A percentile compares a stretch with the other conserved stretches of the same genome.
These are phyloP conservation scores for Phytophthora melonis DNA, from an alignment of 352 stramenopile genomes.

Conservation along the genomic window DNA sequence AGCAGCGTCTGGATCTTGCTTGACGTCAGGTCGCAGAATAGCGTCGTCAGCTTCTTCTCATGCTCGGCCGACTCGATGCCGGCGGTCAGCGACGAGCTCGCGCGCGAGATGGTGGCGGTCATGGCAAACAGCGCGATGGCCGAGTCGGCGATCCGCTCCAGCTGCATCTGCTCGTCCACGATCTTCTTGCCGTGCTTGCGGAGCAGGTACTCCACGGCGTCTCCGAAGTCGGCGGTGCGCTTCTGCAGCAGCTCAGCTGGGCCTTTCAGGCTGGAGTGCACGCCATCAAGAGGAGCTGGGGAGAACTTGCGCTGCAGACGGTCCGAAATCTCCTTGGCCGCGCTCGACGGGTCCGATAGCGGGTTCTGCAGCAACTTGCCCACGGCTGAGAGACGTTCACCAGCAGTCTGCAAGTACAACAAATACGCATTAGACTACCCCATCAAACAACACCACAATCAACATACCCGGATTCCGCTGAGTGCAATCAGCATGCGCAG, in stretches of 20 bases:
- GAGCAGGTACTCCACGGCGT: slow-evolving; percentile 79
- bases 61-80: slow-evolving; percentile 70
- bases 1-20: slow-evolving; percentile 76
- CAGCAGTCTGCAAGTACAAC: slow-evolving; percentile 62
- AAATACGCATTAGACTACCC: slow-evolving; percentile 13
- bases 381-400: slow-evolving; percentile 78
- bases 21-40: slow-evolving; percentile 82
- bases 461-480: slow-evolving; percentile 75
- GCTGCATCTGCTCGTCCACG: slow-evolving; percentile 88
- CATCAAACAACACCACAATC: slow-evolving; percentile 10
- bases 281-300: slow-evolving; percentile 67
- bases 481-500: slow-evolving; percentile 92
- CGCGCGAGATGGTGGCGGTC: slow-evolving; percentile 89
- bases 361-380: slow-evolving; percentile 87
- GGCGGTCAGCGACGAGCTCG: slow-evolving; percentile 63
- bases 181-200: slow-evolving; percentile 91
- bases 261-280: slow-evolving; percentile 72
- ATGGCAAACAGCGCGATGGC: slow-evolving; percentile 87
- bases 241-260: slow-evolving; percentile 69
- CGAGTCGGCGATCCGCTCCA: slow-evolving; percentile 87
- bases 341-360: slow-evolving; percentile 73
- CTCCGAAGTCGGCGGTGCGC: slow-evolving; percentile 80
- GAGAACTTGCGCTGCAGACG: slow-evolving; percentile 87
- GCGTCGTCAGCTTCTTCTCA: slow-evolving; percentile 80
- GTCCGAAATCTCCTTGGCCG: slow-evolving; percentile 81